These are phyloP conservation scores for Lentinula aciculospora DNA, from an alignment of 768 basidiomycete genomes.

Conservation along the genomic window DNA sequence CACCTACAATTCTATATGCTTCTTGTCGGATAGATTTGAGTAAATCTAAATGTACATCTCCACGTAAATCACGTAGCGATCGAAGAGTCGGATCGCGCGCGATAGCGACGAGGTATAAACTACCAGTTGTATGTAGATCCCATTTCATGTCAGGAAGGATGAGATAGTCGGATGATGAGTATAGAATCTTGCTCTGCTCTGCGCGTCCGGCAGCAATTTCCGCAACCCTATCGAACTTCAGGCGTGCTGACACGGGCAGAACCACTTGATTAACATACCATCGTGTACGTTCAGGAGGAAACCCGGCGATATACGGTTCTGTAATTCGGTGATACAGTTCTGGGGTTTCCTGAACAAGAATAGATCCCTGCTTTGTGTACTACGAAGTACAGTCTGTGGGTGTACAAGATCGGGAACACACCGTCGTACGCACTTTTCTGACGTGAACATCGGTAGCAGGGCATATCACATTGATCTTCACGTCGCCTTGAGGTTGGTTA, in stretches of 20 bases:
- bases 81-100: constrained; percentile 54
- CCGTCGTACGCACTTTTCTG: constrained; percentile 49
- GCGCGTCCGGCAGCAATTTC: constrained; percentile 75
- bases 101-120: constrained; percentile 85
- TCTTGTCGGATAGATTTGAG: constrained; percentile 59
- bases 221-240: constrained; percentile 56
- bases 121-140: constrained; percentile 71
- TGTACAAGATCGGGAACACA: not conserved
- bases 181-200: constrained; percentile 71
- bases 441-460: constrained; percentile 92
- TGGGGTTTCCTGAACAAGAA: constrained; percentile 82
- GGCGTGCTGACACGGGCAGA: not conserved
- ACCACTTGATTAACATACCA: constrained; percentile 45
- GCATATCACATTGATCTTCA: constrained; percentile 80
- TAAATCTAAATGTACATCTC: constrained; percentile 51
- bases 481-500: constrained; percentile 45
- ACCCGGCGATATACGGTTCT: constrained; percentile 70
- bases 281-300: constrained; percentile 72
- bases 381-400: constrained; percentile 18
- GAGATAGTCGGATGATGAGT: constrained; percentile 57
- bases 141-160: constrained; percentile 97
- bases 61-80: constrained; percentile 68
- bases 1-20: constrained; percentile 44
- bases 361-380: constrained; percentile 70
- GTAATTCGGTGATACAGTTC: constrained; percentile 67